A percentile compares a stretch with the other conserved stretches of the same genome.
Conservation (phyloP, 1,284 basidiomycete genomes). For the Cutaneotrichosporon mucoides region DNA sequence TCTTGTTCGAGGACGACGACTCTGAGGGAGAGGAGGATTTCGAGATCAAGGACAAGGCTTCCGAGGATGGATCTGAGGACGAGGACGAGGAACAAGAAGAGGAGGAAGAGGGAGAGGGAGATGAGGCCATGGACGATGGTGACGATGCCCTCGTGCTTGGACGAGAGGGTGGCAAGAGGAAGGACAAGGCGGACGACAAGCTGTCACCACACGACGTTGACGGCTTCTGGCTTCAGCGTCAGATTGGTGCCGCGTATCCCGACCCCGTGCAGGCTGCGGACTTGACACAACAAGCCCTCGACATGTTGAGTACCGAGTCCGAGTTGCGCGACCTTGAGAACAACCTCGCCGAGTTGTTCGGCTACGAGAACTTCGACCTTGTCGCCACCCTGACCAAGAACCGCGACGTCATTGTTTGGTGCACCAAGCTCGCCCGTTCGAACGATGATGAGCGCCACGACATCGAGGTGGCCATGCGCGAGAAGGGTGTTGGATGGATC, state of each 20-base stretch:
- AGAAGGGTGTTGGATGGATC: slow-evolving; percentile 96
- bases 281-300: slow-evolving; percentile 80
- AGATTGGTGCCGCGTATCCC: slow-evolving; percentile 82
- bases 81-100: slow-evolving; percentile 55
- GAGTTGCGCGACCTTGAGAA: slow-evolving; percentile 93
- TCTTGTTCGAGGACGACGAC: slow-evolving; percentile 94
- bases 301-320: slow-evolving; percentile 83
- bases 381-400: slow-evolving; percentile 92
- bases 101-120: slow-evolving; percentile 47
- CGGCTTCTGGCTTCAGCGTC: slow-evolving; percentile 97
- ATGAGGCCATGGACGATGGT: slow-evolving; percentile 54
- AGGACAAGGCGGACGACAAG: slow-evolving; percentile 55
- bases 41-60: slow-evolving; percentile 57
- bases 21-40: slow-evolving; percentile 70
- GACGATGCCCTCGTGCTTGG: slow-evolving; percentile 59
- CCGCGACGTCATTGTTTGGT: slow-evolving; percentile 95
- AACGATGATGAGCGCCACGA: slow-evolving; percentile 88
- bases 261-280: slow-evolving; percentile 92
- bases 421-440: slow-evolving; percentile 88
- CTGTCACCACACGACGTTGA: slow-evolving; percentile 89
- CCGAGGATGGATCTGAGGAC: slow-evolving; percentile 66
- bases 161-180: slow-evolving; percentile 49
- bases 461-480: slow-evolving; percentile 96
- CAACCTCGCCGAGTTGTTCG: slow-evolving; percentile 93
- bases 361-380: slow-evolving; percentile 85